Evolutionary conservation across 306 rosid species (phyloP).

Genomic region (Pyrus betulifolia): DNA sequence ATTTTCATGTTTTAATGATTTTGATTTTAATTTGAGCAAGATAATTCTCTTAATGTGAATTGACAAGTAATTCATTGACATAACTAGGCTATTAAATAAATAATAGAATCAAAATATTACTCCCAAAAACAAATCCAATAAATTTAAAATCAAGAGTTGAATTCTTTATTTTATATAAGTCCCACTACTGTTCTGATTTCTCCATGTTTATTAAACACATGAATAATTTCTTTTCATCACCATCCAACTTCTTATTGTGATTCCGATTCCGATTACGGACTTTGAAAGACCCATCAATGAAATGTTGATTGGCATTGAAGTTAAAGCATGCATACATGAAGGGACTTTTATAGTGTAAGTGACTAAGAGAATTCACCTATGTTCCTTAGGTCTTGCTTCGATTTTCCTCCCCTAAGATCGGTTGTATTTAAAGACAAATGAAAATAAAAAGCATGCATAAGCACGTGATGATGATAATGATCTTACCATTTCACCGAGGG

Average conservation of each 20-base stretch:
- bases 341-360: not conserved
- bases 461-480: not conserved
- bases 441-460: not conserved
- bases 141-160: not conserved
- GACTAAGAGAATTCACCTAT: not conserved
- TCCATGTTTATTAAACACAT: not conserved
- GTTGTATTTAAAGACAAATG: too few species aligned
- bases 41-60: too few species aligned
- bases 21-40: too few species aligned
- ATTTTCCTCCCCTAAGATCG: too few species aligned
- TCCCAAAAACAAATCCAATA: not conserved
- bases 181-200: not conserved
- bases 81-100: too few species aligned
- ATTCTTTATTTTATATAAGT: not conserved
- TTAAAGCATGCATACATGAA: not conserved
- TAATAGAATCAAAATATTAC: too few species aligned
- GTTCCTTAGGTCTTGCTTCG: not conserved
- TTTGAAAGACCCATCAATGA: not conserved
- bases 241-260: not conserved
- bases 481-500: slow-evolving; percentile 8
- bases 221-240: too few species aligned
- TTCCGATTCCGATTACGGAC: not conserved
- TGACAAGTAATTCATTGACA: too few species aligned
- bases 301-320: not conserved
- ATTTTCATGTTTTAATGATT: too few species aligned